Conservation (phyloP, 1,139 yeast genomes). For the Starmera stellimalicola region DNA sequence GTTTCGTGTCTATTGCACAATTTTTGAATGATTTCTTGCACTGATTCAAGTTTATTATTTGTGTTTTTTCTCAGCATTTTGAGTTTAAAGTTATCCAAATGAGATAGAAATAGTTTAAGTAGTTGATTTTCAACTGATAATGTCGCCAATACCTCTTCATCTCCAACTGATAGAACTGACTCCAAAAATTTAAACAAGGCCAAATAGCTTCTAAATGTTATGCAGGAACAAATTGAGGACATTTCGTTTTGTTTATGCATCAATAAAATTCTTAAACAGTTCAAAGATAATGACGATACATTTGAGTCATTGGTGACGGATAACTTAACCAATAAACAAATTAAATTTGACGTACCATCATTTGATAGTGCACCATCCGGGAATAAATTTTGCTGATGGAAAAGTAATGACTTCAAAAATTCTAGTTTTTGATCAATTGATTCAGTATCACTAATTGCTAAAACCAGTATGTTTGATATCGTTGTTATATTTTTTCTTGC, state of each 20-base stretch:
- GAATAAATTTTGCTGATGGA: constrained; percentile 35
- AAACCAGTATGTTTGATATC: constrained; percentile 11
- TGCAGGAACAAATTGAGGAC: constrained; percentile 16
- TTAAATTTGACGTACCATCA: constrained; percentile 25
- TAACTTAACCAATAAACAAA: constrained; percentile 17
- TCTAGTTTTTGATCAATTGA: constrained; percentile 17
- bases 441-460: constrained; percentile 11
- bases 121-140: constrained; percentile 6
- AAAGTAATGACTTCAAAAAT: constrained; percentile 24
- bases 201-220: constrained; percentile 15
- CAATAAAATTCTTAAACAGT: constrained; percentile 20
- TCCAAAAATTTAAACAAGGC: constrained; percentile 16
- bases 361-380: constrained; percentile 25
- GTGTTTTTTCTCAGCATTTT: constrained; percentile 13
- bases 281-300: constrained; percentile 15
- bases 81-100: constrained; percentile 10
- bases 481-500: constrained; percentile 11
- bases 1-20: constrained; percentile 11
- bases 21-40: constrained; percentile 12
- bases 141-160: constrained; percentile 21
- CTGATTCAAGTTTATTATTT: constrained; percentile 12
- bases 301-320: constrained; percentile 10
- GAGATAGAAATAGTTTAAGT: constrained; percentile 9
- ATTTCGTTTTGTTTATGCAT: constrained; percentile 20
- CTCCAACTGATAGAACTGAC: constrained; percentile 17